Evolutionary conservation across 306 rosid genomes (phyloP).

Genomic region (Oxytropis ochrocephala): DNA sequence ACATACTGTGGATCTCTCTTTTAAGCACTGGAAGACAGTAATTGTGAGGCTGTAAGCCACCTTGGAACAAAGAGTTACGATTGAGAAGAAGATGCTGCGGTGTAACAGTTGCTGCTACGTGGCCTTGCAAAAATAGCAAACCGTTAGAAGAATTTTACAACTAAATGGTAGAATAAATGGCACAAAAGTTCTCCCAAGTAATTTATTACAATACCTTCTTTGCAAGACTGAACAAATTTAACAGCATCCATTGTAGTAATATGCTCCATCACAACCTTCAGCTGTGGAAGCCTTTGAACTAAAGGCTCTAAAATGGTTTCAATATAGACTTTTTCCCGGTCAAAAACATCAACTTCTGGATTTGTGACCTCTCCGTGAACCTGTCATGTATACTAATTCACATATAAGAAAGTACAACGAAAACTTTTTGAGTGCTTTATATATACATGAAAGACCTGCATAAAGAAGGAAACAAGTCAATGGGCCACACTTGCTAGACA

Average conservation of each 20-base stretch:
- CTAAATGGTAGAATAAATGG: neutral
- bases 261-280: conserved; percentile 94
- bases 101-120: conserved; percentile 78
- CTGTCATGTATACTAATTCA: conserved; percentile 31
- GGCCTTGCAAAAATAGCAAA: conserved; percentile 36
- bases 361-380: conserved; percentile 92
- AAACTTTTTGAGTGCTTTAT: neutral
- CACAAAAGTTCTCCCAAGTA: neutral
- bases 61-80: conserved; percentile 81
- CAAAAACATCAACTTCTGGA: conserved; percentile 70
- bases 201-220: conserved; percentile 44
- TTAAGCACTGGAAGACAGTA: conserved; percentile 80
- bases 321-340: conserved; percentile 83
- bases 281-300: conserved; percentile 67
- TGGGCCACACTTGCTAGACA: neutral
- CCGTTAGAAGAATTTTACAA: conserved; percentile 1
- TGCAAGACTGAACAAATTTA: conserved; percentile 64
- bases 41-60: conserved; percentile 90
- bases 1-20: conserved; percentile 78
- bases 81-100: conserved; percentile 90
- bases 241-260: conserved; percentile 83
- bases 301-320: conserved; percentile 71
- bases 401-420: conserved; percentile 9
- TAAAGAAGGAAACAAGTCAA: conserved; percentile 1
- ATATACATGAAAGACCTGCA: neutral